Evolutionary conservation across 768 basidiomycete genomes (phyloP).

Genomic region (Suillus bovinus): DNA sequence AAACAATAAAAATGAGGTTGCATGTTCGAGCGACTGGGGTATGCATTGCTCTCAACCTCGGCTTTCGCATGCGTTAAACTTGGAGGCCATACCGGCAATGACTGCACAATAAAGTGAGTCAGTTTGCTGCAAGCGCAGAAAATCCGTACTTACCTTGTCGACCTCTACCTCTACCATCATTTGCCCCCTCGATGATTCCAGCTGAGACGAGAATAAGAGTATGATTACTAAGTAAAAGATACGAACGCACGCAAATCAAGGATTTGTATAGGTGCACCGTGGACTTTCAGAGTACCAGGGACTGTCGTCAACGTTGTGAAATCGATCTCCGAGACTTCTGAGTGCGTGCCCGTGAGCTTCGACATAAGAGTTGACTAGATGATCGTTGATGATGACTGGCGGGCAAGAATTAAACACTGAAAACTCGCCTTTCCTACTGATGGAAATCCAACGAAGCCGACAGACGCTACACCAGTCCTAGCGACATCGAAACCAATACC

Average conservation of each 20-base stretch:
- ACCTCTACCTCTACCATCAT: conserved; percentile 94
- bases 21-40: conserved; percentile 90
- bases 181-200: conserved; percentile 98
- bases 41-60: conserved; percentile 9
- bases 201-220: conserved; percentile 44
- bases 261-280: conserved; percentile 96
- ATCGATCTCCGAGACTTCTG: conserved; percentile 94
- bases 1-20: conserved; percentile 96
- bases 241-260: conserved; percentile 76
- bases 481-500: conserved; percentile 98
- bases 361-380: conserved; percentile 89
- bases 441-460: conserved; percentile 90
- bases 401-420: conserved; percentile 9
- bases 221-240: not conserved
- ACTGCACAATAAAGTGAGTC: conserved; percentile 39
- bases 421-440: conserved; percentile 85
- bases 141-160: conserved; percentile 67
- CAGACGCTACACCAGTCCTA: conserved; percentile 94
- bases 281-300: conserved; percentile 91
- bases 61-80: conserved; percentile 11
- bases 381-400: conserved; percentile 6
- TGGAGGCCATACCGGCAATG: conserved; percentile 63
- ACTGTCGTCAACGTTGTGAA: conserved; percentile 97
- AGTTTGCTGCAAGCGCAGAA: conserved; percentile 23
- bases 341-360: conserved; percentile 94